Conservation (phyloP, 371 early-diverging fungal genomes). For the Mortierella sp. region DNA sequence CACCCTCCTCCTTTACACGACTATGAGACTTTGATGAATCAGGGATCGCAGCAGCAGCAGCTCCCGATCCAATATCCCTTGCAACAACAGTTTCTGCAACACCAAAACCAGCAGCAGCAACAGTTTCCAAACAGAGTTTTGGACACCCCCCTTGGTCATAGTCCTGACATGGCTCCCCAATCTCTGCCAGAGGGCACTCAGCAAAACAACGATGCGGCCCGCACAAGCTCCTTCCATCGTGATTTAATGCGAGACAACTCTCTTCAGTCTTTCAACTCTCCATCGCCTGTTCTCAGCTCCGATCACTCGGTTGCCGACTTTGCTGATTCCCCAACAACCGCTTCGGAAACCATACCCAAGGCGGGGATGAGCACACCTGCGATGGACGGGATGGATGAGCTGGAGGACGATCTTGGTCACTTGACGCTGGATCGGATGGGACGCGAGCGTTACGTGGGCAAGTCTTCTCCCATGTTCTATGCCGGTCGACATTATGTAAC, state of each 20-base stretch:
- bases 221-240: constrained; percentile 17
- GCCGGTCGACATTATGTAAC: constrained; percentile 17
- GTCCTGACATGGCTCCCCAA: constrained; percentile 19
- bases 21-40: constrained; percentile 8
- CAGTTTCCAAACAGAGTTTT: constrained; percentile 9
- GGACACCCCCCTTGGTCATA: constrained; percentile 18
- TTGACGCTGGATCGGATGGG: constrained; percentile 33
- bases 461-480: constrained; percentile 49
- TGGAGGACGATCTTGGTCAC: constrained; percentile 48
- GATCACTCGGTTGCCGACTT: constrained; percentile 25
- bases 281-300: constrained; percentile 41
- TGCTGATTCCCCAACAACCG: constrained; percentile 6
- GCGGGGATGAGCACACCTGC: constrained; percentile 26
- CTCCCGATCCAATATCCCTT: constrained; percentile 4
- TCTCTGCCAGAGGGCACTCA: constrained; percentile 10
- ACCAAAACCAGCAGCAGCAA: constrained; percentile 12
- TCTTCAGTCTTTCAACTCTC: constrained; percentile 30
- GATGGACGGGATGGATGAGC: constrained; percentile 25
- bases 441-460: constrained; percentile 49
- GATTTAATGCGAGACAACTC: constrained; percentile 37
- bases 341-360: constrained; percentile 11
- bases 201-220: constrained; percentile 7
- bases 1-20: constrained; percentile 31
- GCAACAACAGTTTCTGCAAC: constrained; percentile 23
- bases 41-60: constrained; percentile 16